phyloP scores from a whole-genome alignment of 2,329 filamentous ascomycete species.

The Epichloe uncinata region DNA sequence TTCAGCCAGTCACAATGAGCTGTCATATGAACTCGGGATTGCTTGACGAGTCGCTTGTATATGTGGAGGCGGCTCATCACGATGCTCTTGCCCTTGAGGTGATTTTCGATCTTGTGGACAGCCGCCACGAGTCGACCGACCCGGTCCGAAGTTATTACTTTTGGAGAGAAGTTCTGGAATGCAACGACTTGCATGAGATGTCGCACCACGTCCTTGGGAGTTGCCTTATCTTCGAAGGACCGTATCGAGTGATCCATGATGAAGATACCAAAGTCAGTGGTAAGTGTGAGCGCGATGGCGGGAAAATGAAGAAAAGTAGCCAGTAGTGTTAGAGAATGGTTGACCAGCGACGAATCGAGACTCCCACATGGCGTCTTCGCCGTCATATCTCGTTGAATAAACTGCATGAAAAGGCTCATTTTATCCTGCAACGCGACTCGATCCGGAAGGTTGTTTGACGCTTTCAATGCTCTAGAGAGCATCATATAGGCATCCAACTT shows the following conservation, averaged over 20 bases:
- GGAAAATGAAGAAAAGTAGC: conserved; percentile 64
- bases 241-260: conserved; percentile 70
- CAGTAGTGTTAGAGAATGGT: conserved; percentile 66
- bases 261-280: conserved; percentile 67
- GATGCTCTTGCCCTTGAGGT: conserved; percentile 69
- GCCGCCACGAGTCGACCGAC: conserved; percentile 57
- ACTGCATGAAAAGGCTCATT: conserved; percentile 64
- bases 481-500: conserved; percentile 79
- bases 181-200: conserved; percentile 71
- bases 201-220: conserved; percentile 65
- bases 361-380: conserved; percentile 41
- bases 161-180: conserved; percentile 63
- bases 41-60: conserved; percentile 63
- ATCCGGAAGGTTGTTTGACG: conserved; percentile 72
- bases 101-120: conserved; percentile 58
- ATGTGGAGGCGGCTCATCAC: conserved; percentile 63
- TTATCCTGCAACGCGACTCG: conserved; percentile 59
- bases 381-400: conserved; percentile 69
- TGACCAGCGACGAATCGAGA: conserved; percentile 56
- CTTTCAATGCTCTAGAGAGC: conserved; percentile 60
- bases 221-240: conserved; percentile 51
- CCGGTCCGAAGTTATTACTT: conserved; percentile 59
- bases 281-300: conserved; percentile 55
- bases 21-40: conserved; percentile 58
- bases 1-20: conserved; percentile 65